Percentiles rank a stretch among this genome's conserved stretches.
Evolutionary conservation across 2,329 filamentous ascomycete species (phyloP).

Genomic region (Aquanectria penicillioides): DNA sequence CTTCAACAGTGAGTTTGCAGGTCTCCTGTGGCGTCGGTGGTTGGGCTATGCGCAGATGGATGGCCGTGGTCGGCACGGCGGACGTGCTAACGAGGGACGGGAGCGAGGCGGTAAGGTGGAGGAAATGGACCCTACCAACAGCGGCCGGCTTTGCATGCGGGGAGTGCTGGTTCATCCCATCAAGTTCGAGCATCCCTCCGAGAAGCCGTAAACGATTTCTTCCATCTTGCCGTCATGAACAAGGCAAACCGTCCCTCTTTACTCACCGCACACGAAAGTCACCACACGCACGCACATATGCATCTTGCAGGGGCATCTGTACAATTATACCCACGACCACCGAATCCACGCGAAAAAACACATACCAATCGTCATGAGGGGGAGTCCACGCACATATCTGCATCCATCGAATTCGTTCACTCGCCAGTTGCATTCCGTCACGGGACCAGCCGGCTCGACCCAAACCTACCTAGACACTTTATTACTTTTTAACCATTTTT

Average conservation of each 20-base stretch:
- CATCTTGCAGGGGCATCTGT: constrained; percentile 44
- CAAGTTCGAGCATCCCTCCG: constrained; percentile 70
- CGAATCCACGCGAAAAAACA: constrained; percentile 31
- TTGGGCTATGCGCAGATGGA: constrained; percentile 68
- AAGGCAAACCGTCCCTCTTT: constrained; percentile 36
- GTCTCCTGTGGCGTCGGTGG: constrained; percentile 84
- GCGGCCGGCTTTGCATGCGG: constrained; percentile 79
- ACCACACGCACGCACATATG: constrained; percentile 43
- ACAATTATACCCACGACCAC: constrained; percentile 44
- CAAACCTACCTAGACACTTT: constrained; percentile 43
- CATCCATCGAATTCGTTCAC: constrained; percentile 36
- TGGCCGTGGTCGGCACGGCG: constrained; percentile 61
- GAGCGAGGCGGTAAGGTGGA: constrained; percentile 63
- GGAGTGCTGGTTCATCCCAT: constrained; percentile 86
- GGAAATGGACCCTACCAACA: constrained; percentile 55
- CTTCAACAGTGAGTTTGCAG: constrained; percentile 81
- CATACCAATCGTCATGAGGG: constrained; percentile 36
- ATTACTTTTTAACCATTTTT: constrained; percentile 40
- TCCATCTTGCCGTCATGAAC: constrained; percentile 40
- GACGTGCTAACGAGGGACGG: constrained; percentile 56
- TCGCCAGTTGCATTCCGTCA: constrained; percentile 36
- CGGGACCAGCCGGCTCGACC: constrained; percentile 36
- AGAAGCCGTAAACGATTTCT: constrained; percentile 42
- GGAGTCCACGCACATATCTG: constrained; percentile 35
- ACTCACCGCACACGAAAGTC: constrained; percentile 39